Conservation (phyloP, 2,329 filamentous ascomycete species). For the Exophiala viscosa region DNA sequence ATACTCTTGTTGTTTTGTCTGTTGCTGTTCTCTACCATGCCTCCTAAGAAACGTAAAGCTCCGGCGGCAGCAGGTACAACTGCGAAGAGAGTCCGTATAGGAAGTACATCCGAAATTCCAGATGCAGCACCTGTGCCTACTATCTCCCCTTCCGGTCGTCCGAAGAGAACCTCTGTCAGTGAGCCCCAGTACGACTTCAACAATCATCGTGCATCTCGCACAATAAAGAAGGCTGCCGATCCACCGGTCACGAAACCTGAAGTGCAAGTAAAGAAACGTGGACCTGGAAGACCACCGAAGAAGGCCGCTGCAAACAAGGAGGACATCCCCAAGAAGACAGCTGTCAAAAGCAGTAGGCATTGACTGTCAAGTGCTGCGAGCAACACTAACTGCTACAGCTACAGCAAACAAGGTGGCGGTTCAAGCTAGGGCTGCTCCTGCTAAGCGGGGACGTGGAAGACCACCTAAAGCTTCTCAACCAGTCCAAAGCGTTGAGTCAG, state of each 20-base stretch:
- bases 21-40: slow-evolving; percentile 8
- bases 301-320: background rate
- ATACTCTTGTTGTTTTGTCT: background rate
- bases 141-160: slow-evolving; percentile 16
- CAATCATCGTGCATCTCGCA: slow-evolving; percentile 8
- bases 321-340: background rate
- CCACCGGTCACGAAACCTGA: background rate
- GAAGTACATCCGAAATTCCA: slow-evolving; percentile 7
- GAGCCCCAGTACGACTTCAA: slow-evolving; percentile 21
- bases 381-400: background rate
- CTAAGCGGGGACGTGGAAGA: background rate
- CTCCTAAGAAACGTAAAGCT: slow-evolving; percentile 21
- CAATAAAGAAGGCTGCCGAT: slow-evolving; percentile 2
- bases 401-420: background rate
- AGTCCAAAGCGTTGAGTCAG: background rate
- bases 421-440: background rate
- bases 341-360: background rate
- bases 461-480: background rate
- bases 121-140: background rate
- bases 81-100: slow-evolving; percentile 22
- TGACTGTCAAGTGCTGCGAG: background rate
- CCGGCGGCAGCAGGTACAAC: background rate
- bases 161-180: slow-evolving; percentile 20
- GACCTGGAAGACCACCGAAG: slow-evolving; percentile 1
- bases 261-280: slow-evolving; percentile 5